These are phyloP conservation scores for Fusarium chuoi DNA, from an alignment of 2,329 filamentous ascomycete genomes.

Conservation along the genomic window DNA sequence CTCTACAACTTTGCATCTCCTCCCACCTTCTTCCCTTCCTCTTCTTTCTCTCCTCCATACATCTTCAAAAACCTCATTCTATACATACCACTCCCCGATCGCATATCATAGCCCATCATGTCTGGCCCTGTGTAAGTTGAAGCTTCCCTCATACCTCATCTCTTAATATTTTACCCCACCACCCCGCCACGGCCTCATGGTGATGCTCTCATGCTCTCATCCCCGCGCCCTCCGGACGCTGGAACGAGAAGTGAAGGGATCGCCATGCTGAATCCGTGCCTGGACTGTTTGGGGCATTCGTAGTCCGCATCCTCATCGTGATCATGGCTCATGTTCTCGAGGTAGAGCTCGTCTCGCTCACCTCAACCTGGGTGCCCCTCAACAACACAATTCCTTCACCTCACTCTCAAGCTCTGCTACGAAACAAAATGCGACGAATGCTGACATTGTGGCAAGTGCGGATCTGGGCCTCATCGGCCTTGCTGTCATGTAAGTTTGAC, in stretches of 20 bases:
- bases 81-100: slow-evolving; percentile 22
- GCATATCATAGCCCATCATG: slow-evolving; percentile 59
- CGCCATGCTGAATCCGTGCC: slow-evolving; percentile 23
- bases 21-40: slow-evolving; percentile 30
- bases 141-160: slow-evolving; percentile 39
- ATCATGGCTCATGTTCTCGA: slow-evolving; percentile 52
- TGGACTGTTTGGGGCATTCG: background rate
- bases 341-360: slow-evolving; percentile 78
- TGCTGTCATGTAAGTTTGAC: slow-evolving; percentile 79
- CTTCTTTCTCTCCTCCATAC: slow-evolving; percentile 31
- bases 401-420: slow-evolving; percentile 43
- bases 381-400: slow-evolving; percentile 51
- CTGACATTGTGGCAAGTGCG: slow-evolving; percentile 73
- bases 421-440: slow-evolving; percentile 54
- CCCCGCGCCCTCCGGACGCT: slow-evolving; percentile 47
- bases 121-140: slow-evolving; percentile 74
- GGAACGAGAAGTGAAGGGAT: slow-evolving; percentile 28
- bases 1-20: slow-evolving; percentile 36
- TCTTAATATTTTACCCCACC: slow-evolving; percentile 51
- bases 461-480: slow-evolving; percentile 94
- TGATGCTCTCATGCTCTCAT: slow-evolving; percentile 48
- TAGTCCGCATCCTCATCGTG: slow-evolving; percentile 31
- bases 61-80: slow-evolving; percentile 25
- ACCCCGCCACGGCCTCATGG: slow-evolving; percentile 48
- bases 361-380: slow-evolving; percentile 75